Percentiles rank a stretch among this genome's conserved stretches.
Evolutionary conservation across 1,284 basidiomycete genomes (phyloP).

Genomic region (Naganishia sp.): DNA sequence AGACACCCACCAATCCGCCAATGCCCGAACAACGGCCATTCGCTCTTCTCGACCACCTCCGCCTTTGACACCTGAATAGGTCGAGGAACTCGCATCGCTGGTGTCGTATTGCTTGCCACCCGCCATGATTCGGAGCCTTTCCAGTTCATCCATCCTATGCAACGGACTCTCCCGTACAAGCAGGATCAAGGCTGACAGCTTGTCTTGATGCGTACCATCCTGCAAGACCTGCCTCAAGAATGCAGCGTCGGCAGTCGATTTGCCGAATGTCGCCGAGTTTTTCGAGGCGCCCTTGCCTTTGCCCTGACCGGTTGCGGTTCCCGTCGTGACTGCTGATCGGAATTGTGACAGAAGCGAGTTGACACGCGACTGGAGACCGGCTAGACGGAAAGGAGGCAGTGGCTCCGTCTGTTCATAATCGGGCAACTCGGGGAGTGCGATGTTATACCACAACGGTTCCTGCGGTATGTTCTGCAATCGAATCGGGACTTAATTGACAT

Average conservation of each 20-base stretch:
- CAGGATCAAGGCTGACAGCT: conserved; percentile 87
- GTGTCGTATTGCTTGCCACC: conserved; percentile 63
- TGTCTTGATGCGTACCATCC: conserved; percentile 88
- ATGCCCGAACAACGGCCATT: conserved; percentile 81
- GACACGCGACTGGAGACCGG: conserved; percentile 41
- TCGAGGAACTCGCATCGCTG: conserved; percentile 42
- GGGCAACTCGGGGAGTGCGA: conserved; percentile 25
- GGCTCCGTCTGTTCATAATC: conserved; percentile 36
- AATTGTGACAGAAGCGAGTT: conserved; percentile 37
- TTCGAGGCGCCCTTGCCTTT: conserved; percentile 40
- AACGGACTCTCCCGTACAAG: conserved; percentile 87
- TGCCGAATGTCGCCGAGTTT: conserved; percentile 41
- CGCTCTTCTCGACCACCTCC: conserved; percentile 77
- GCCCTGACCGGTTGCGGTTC: conserved; percentile 39
- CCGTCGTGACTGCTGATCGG: conserved; percentile 34
- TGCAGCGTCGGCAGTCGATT: conserved; percentile 65
- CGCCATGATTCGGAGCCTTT: conserved; percentile 73
- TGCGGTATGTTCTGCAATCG: conserved; percentile 31
- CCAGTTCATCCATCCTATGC: conserved; percentile 81
- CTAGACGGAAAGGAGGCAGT: conserved; percentile 44
- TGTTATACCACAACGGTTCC: conserved; percentile 35
- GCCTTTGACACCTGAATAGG: conserved; percentile 41
- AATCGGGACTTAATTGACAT: background rate
- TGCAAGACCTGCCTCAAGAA: conserved; percentile 83
- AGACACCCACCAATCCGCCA: conserved; percentile 96